Evolutionary conservation across 2,329 filamentous ascomycete genomes (phyloP), one percentile per base, ranked within the genome.

Genomic region (Ceratocystis diversiconidia): DNA sequence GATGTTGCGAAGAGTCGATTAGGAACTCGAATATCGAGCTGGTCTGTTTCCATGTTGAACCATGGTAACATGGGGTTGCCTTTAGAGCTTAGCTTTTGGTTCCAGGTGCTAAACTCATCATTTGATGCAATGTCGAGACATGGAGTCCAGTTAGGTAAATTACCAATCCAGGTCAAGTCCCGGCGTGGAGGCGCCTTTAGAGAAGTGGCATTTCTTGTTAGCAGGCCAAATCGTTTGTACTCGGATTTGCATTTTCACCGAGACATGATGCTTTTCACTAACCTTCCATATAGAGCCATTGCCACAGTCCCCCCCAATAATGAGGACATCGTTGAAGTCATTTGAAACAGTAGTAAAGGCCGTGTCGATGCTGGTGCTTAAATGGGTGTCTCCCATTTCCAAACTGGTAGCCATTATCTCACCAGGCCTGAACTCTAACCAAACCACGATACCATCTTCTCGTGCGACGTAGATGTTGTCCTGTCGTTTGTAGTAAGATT

Each of bases 401-500:
- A 69, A 30, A 5, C 65, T 67, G 17, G 64, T 63, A 6, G 67
- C 63, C 10, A 68, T 62, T 22, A 82, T 77, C 59, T 79, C 81
- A 68, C 77, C 78, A 5, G 80, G 79, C 55, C 83, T 82, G 67
- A 90, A 84, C 69, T 90, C 85, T 3, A 92, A 75, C 69, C 87
- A 89, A 64, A 86, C 82, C 8, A 96, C 80, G 61, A 86, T 78
- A 2, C 94, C 94, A 72, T 97, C 92, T 75, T 97, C 92, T 65
- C 92, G 85, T 10, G 88, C 89, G 17, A 99, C 77, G 72, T 94
- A 96, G 61, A 97, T 85, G 67, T 87, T 85, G 71, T 97, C 94
- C 44, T 85, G 84, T 19, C 78, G 80, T 64, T 81, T 77, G 63
- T 82, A 82, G 69, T 86, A 87, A 12, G 78, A 75, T 67, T 80